Percentiles rank a stretch among this genome's conserved stretches.
These are phyloP conservation scores for Alternaria triticimaculans DNA, from an alignment of 2,329 filamentous ascomycete species.

Conservation along the genomic window DNA sequence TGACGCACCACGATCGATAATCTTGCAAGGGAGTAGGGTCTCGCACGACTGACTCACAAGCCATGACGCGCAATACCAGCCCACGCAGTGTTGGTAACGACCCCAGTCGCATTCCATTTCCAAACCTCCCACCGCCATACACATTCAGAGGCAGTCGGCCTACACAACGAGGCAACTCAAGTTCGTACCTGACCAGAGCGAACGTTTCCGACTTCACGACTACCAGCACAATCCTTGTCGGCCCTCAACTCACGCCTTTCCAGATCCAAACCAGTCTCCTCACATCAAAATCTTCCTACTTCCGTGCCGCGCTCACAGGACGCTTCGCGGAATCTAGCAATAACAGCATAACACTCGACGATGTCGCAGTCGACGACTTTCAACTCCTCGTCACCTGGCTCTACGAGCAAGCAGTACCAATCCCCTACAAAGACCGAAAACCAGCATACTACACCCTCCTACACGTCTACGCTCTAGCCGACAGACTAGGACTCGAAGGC, in stretches of 20 bases:
- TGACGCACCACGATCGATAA: neutral
- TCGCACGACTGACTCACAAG: neutral
- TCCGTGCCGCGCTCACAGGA: constrained; percentile 58
- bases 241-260: constrained; percentile 50
- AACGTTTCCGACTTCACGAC: constrained; percentile 51
- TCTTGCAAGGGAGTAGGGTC: neutral
- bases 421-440: constrained; percentile 54
- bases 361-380: constrained; percentile 55
- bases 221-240: constrained; percentile 48
- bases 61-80: constrained; percentile 20
- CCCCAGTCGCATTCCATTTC: constrained; percentile 27
- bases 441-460: constrained; percentile 60
- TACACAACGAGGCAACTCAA: neutral
- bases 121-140: constrained; percentile 42
- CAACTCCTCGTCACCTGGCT: constrained; percentile 61
- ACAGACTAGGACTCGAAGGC: constrained; percentile 55
- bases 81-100: constrained; percentile 18
- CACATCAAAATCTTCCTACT: constrained; percentile 57
- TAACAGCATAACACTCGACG: constrained; percentile 53
- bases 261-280: constrained; percentile 58
- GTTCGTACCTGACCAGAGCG: constrained; percentile 32
- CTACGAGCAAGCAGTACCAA: constrained; percentile 52
- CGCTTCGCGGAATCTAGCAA: constrained; percentile 55
- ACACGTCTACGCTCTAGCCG: constrained; percentile 55
- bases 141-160: constrained; percentile 24